phyloP scores from a whole-genome alignment of 805 yeast species.

The Priceomyces medius region DNA sequence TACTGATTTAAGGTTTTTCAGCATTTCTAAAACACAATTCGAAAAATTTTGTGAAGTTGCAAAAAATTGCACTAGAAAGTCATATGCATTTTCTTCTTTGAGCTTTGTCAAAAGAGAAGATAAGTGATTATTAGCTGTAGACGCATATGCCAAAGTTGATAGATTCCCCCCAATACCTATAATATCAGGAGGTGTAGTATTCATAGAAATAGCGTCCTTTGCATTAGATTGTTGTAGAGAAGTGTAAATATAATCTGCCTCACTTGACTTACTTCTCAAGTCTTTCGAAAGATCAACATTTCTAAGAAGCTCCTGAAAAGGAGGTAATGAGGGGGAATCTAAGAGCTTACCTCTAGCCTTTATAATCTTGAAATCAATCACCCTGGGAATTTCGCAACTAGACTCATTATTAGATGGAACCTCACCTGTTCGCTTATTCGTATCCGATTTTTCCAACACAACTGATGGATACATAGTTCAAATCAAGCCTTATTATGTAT shows the following conservation, averaged over 20 bases:
- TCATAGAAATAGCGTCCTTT: background rate
- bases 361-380: background rate
- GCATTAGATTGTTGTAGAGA: background rate
- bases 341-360: background rate
- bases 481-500: no score
- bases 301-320: background rate
- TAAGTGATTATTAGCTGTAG: slow-evolving; percentile 1
- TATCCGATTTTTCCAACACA: background rate
- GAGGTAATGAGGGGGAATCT: background rate
- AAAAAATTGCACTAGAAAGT: slow-evolving; percentile 2
- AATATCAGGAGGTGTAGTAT: background rate
- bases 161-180: slow-evolving; percentile 1
- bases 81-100: slow-evolving; percentile 6
- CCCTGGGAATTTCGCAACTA: background rate
- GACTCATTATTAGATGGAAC: background rate
- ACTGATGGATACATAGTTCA: background rate
- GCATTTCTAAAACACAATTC: slow-evolving; percentile 2
- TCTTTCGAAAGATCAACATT: background rate
- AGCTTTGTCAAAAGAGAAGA: background rate
- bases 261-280: background rate
- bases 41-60: slow-evolving; percentile 1
- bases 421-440: background rate
- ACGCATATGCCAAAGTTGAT: slow-evolving; percentile 2
- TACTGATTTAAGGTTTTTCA: background rate
- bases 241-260: background rate